Conservation (phyloP, 139 green algal genomes). For the Ulvella scutata region DNA sequence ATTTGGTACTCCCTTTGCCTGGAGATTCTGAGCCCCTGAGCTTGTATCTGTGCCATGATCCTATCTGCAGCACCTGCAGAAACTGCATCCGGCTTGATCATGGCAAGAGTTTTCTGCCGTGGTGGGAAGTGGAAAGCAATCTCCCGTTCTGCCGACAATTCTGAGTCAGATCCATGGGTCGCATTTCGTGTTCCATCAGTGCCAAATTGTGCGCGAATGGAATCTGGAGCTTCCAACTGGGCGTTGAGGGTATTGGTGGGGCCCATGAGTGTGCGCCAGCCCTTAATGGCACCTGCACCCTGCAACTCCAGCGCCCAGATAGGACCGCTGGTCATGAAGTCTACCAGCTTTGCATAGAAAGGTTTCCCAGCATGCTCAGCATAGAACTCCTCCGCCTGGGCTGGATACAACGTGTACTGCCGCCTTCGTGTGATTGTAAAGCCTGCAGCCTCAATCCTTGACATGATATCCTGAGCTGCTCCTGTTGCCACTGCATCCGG, state of each 20-base stretch:
- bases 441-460: slow-evolving; percentile 41
- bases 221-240: slow-evolving; percentile 20
- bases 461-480: slow-evolving; percentile 47
- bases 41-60: slow-evolving; percentile 56
- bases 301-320: slow-evolving; percentile 50
- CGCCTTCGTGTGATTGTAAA: slow-evolving; percentile 51
- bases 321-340: slow-evolving; percentile 65
- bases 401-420: slow-evolving; percentile 22
- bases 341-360: slow-evolving; percentile 50
- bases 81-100: slow-evolving; percentile 48
- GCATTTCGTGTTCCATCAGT: slow-evolving; percentile 62
- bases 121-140: slow-evolving; percentile 70
- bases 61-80: slow-evolving; percentile 25
- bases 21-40: slow-evolving; percentile 55
- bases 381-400: slow-evolving; percentile 69
- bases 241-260: slow-evolving; percentile 53
- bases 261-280: slow-evolving; percentile 56
- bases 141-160: slow-evolving; percentile 38
- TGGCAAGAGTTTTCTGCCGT: slow-evolving; percentile 27
- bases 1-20: slow-evolving; percentile 20
- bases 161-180: slow-evolving; percentile 57
- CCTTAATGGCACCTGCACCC: slow-evolving; percentile 40
- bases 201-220: slow-evolving; percentile 55
- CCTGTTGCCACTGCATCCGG: slow-evolving; percentile 33
- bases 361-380: slow-evolving; percentile 56